Evolutionary conservation across 805 yeast species (phyloP), one percentile per base, ranked within the genome.

Genomic region (baker's yeast (Saccharomyces cerevisiae)): DNA sequence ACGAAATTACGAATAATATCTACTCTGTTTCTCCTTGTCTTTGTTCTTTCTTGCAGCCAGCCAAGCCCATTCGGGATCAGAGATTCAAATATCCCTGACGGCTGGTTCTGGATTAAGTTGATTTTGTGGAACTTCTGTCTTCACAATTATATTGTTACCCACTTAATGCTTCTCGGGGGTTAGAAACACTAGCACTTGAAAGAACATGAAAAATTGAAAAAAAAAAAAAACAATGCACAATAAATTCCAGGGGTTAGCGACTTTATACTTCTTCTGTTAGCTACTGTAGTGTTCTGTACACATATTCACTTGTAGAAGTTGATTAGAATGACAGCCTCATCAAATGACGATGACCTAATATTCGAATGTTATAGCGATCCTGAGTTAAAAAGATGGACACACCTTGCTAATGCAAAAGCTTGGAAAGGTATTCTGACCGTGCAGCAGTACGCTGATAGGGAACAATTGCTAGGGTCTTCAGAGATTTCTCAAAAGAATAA

Each of bases 401-500:
- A 73, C 51, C n/a, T 56, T 46, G 61, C 64, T 49, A 73, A 73
- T 57, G 61, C 71, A 4, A 61, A 17, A 4, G 58, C 58, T 1
- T 75, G 78, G 78, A 67, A 63, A 54, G 67, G 71, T 9, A 46
- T 53, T 6, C 56, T 72, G 30, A 66, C 70, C 1, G 31, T 56
- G 4, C 74, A 71, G 41, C 66, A 73, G 48, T 75, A 75, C 53
- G 67, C 67, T 27, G 70, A 68, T 13, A 68, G 78, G 55, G 77
- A 75, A 57, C 53, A 60, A 58, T 6, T 60, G 13, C 53, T 70
- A n/a, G 73, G 75, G 0, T 53, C 56, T 4, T 60, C 72, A 6
- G 61, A 62, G 28, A 53, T 66, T 43, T 65, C 70, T 11, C 61
- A 61, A 48, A 61, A 58, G 49, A 41, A 61, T 31, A 51, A 55